Conservation (phyloP, 2,329 filamentous ascomycete genomes). For the Leptographium procerum region DNA sequence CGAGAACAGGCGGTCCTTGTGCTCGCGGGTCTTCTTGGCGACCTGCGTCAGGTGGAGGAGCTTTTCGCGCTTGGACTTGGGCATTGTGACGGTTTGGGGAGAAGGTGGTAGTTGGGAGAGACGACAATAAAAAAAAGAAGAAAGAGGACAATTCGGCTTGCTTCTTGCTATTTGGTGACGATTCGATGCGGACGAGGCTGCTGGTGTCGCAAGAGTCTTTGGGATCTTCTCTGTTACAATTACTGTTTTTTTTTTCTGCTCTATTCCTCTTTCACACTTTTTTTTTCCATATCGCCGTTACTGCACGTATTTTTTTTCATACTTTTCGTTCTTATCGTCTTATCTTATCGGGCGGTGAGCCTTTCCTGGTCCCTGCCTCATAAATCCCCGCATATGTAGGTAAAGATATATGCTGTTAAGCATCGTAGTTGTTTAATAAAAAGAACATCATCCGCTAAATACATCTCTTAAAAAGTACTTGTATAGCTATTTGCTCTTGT, state of each 20-base stretch:
- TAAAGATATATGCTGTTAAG: no score
- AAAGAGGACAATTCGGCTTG: no score
- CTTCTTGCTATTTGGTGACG: no score
- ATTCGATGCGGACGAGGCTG: background rate
- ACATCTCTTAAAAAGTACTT: no score
- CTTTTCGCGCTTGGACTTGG: constrained; percentile 88
- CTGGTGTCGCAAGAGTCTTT: background rate
- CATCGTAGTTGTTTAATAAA: no score
- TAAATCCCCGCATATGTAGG: no score
- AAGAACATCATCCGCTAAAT: no score
- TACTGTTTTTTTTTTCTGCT: background rate
- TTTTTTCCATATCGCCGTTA: background rate
- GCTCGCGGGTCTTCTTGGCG: constrained; percentile 83
- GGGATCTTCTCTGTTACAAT: background rate
- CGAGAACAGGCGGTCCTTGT: constrained; percentile 79
- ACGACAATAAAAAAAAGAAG: no score
- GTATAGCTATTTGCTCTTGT: no score
- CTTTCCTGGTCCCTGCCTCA: background rate
- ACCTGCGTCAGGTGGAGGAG: constrained; percentile 86
- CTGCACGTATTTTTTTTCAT: constrained; percentile 7
- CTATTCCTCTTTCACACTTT: background rate
- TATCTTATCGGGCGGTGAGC: constrained; percentile 13
- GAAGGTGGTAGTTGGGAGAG: background rate
- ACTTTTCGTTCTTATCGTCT: constrained; percentile 4
- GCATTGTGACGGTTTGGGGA: constrained; percentile 48